Base-by-base conservation (phyloP, 1,284 basidiomycete species). In the Apiotrichum veenhuisii region DNA sequence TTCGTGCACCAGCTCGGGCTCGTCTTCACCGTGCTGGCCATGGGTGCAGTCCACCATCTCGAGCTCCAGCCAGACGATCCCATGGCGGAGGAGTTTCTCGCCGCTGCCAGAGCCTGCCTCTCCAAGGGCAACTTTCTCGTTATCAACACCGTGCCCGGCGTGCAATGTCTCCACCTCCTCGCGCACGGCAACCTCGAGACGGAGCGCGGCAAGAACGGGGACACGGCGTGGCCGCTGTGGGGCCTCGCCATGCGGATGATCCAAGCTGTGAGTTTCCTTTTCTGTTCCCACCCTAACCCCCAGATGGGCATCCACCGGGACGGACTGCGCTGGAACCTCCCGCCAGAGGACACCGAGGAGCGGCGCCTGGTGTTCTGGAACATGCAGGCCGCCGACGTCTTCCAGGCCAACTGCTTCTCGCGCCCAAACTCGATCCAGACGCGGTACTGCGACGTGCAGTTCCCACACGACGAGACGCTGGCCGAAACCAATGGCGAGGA, bases 41-140 rank as follows among this genome's bases (percentile, higher is more conserved):
- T 70, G 51, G 71, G 71, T 2, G 58, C 67, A 0, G 37, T 72
- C 53, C 61, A 71, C 59, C 67, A 64, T 46, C 62, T 72, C 45
- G 64, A 77, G 53, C 41, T 74, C 18, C 50, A 71, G 41, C 62
- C 68, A 23, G 53, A 71, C 46, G 64, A 71, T 52, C 52, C 61
- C 7, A 54, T 58, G 44, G 62, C 68, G 37, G 55, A 72, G 55
- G 64, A 69, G 30, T 68, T 68, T 62, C 34, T 63, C 11, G 22
- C 52, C 17, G 36, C 65, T 20, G 57, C 71, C 26, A 48, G 65
- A 27, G 62, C 52, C 36, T 73, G 72, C 45, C 56, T 70, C 2
- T 62, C 60, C 1, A 64, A 67, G 36, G 68, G 60, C 36, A 67
- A 73, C 36, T 68, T 72, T 27, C 33, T 74, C 50, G 64, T 64